Percentiles rank a stretch among this genome's conserved stretches.
Conservation (phyloP, 305 asterid genomes). For the Fraxinus angustifolia region DNA sequence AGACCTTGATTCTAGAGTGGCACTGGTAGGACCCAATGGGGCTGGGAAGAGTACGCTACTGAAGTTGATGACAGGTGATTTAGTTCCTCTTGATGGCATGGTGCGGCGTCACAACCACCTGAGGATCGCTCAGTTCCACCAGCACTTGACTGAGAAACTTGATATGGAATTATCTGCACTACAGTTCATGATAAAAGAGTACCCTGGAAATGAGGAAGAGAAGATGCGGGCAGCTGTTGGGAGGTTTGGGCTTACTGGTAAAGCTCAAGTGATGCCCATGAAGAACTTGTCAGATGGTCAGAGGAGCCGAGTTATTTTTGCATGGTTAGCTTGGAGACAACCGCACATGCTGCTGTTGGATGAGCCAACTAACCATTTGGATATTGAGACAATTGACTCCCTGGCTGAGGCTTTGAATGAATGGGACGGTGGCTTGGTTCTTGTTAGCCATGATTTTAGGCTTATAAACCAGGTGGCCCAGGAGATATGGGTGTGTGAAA, state of each 20-base stretch:
- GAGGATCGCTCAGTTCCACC: constrained; percentile 93
- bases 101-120: constrained; percentile 93
- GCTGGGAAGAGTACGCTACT: constrained; percentile 96
- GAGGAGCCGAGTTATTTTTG: constrained; percentile 81
- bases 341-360: constrained; percentile 89
- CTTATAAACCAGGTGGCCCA: constrained; percentile 96
- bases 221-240: constrained; percentile 87
- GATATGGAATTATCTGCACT: constrained; percentile 83
- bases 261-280: constrained; percentile 96
- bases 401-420: constrained; percentile 93
- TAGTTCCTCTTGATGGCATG: constrained; percentile 88
- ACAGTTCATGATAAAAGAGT: constrained; percentile 69
- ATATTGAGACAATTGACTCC: constrained; percentile 92
- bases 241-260: constrained; percentile 87
- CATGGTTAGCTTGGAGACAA: constrained; percentile 91
- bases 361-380: constrained; percentile 97
- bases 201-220: constrained; percentile 94
- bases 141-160: constrained; percentile 86
- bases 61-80: constrained; percentile 98
- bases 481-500: constrained; percentile 97
- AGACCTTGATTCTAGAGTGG: constrained; percentile 90
- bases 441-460: constrained; percentile 96
- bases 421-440: constrained; percentile 99
- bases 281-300: constrained; percentile 89
- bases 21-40: constrained; percentile 98